Evolutionary conservation across 352 stramenopile species (phyloP).

Genomic region (Globisporangium cylindrosporum): DNA sequence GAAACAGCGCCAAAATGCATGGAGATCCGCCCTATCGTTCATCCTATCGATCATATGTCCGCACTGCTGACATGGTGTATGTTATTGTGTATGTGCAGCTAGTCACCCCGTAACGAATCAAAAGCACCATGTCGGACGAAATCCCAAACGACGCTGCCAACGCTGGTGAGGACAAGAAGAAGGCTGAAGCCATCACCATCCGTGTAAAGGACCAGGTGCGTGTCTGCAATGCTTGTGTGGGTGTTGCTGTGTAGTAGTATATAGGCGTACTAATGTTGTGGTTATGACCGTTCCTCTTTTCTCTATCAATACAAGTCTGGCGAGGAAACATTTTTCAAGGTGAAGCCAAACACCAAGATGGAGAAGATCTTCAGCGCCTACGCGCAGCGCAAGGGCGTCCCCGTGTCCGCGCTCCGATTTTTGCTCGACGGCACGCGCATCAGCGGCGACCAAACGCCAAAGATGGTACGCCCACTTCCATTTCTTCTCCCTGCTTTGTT

Average conservation of each 20-base stretch:
- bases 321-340: slow-evolving; percentile 98
- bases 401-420: slow-evolving; percentile 90
- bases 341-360: slow-evolving; percentile 99
- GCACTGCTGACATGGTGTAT: not conserved
- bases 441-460: slow-evolving; percentile 92
- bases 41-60: not conserved
- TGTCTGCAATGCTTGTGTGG: not conserved
- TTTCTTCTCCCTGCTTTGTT: not conserved
- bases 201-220: slow-evolving; percentile 81
- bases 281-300: too few relatives aligned
- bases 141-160: slow-evolving; percentile 39
- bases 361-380: slow-evolving; percentile 97
- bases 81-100: not conserved
- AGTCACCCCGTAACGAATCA: not conserved
- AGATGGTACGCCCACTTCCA: slow-evolving; percentile 56
- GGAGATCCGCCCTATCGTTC: not conserved
- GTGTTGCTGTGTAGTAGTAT: not conserved
- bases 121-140: slow-evolving; percentile 58
- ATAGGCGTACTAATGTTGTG: too few relatives aligned
- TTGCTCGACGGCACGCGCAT: slow-evolving; percentile 96
- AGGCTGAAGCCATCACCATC: slow-evolving; percentile 85
- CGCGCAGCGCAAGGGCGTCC: slow-evolving; percentile 93
- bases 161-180: slow-evolving; percentile 80
- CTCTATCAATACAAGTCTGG: slow-evolving; percentile 49
- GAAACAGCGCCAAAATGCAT: not conserved